phyloP scores from a whole-genome alignment of 352 stramenopile species.

The Phytophthora pluvialis region DNA sequence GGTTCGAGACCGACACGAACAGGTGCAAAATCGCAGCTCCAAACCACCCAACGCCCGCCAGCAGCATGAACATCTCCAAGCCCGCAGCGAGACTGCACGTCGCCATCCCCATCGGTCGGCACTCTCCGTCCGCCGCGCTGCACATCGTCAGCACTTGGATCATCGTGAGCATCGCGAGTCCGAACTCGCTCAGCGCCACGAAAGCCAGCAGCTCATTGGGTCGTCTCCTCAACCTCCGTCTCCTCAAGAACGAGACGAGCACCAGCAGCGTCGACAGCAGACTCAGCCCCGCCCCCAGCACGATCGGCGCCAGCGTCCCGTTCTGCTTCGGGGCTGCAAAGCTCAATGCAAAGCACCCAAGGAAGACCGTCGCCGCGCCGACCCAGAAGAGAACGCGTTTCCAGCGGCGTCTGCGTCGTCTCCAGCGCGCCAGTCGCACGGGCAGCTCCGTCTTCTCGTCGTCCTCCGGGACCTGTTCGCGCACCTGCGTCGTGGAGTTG shows the following conservation, averaged over 20 bases:
- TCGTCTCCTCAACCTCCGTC: constrained; percentile 42
- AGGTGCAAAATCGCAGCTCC: constrained; percentile 72
- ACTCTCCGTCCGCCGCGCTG: constrained; percentile 37
- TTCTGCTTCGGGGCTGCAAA: constrained; percentile 48
- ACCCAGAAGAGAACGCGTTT: constrained; percentile 40
- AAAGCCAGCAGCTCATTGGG: constrained; percentile 76
- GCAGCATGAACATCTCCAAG: constrained; percentile 68
- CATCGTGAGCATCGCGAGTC: constrained; percentile 52
- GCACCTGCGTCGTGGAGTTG: constrained; percentile 12
- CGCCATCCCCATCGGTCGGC: constrained; percentile 42
- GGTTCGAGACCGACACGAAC: constrained; percentile 78
- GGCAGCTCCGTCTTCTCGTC: constrained; percentile 43
- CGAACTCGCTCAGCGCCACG: constrained; percentile 68
- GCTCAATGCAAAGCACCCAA: constrained; percentile 49
- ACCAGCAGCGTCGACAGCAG: constrained; percentile 58
- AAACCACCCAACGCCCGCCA: constrained; percentile 73
- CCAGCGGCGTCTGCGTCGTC: constrained; percentile 29
- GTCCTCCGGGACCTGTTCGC: constrained; percentile 12
- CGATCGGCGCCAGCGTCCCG: constrained; percentile 50
- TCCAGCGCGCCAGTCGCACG: constrained; percentile 37
- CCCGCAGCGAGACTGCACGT: constrained; percentile 45
- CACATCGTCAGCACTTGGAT: constrained; percentile 56
- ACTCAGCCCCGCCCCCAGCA: constrained; percentile 57
- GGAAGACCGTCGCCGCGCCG: constrained; percentile 34
- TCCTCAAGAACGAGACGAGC: constrained; percentile 56